These are phyloP conservation scores for Saksenaea oblongispora DNA, from an alignment of 371 early-diverging fungal species.

Conservation along the genomic window DNA sequence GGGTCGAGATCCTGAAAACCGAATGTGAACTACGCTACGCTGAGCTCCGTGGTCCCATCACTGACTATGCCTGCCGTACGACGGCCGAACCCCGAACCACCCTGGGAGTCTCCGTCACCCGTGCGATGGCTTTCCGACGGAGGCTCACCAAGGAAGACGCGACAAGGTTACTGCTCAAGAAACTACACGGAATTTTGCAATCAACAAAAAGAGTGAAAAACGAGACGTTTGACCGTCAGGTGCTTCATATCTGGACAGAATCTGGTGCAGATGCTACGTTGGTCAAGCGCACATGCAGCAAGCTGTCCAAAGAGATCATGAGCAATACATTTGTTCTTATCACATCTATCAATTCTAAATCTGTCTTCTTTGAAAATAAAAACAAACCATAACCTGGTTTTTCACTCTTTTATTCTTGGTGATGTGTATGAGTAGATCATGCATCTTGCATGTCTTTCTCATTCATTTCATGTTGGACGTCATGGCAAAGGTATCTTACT, in stretches of 20 bases:
- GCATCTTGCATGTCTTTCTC: too few species aligned
- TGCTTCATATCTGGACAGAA: constrained; percentile 59
- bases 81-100: not conserved
- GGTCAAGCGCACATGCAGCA: constrained; percentile 15
- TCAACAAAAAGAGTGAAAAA: constrained; percentile 41
- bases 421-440: not conserved
- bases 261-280: constrained; percentile 38
- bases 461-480: too few species aligned
- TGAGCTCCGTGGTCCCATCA: constrained; percentile 48
- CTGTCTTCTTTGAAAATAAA: not conserved
- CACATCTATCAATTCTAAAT: constrained; percentile 22
- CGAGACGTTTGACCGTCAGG: constrained; percentile 49
- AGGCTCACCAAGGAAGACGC: constrained; percentile 44
- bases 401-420: not conserved
- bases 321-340: constrained; percentile 27
- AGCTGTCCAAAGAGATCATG: constrained; percentile 6
- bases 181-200: constrained; percentile 40
- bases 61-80: constrained; percentile 49
- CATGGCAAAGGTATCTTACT: too few species aligned
- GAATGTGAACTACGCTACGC: constrained; percentile 56
- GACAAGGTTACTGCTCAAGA: constrained; percentile 40
- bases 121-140: constrained; percentile 49
- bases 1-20: constrained; percentile 46
- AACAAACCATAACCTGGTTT: not conserved
- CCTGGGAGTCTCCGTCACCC: constrained; percentile 59